Evolutionary conservation across 2,329 filamentous ascomycete genomes (phyloP), one percentile per base, ranked within the genome.

Genomic region (Biscogniauxia marginata): DNA sequence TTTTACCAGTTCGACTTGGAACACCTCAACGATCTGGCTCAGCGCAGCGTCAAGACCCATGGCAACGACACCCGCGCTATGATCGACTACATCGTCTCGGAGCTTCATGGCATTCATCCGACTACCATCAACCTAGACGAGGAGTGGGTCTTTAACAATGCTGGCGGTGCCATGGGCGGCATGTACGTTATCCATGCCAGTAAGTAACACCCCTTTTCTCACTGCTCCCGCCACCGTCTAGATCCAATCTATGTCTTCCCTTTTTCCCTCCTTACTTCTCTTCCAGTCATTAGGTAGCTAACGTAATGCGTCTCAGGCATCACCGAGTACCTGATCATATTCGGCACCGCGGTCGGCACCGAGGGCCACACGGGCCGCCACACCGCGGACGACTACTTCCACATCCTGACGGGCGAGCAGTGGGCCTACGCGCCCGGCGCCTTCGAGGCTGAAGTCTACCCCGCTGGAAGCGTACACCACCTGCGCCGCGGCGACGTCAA

Each of bases 381-480:
- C 81, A 93, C 91, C 11, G 91, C 91, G 16, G 90, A 96, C 75
- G 92, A 96, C 79, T 96, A 95, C 81, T 96, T 96, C 81, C 85
- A 93, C 80, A 96, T 96, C 79, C 81, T 96, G 25, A 79, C 79
- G 30, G 92, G 92, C 66, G 85, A 86, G 66, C 87, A 96, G 75
- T 80, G 84, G 66, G 89, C 91, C 62, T 93, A 91, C 78, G 80
- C 84, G 4, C 84, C 87, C 2, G 88, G 88, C 63, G 71, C 79
- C 61, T 90, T 85, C 73, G 79, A 83, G 71, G 77, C 86, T 30
- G 88, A 91, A 74, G 75, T 89, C 60, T 93, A 91, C 76, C 79
- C 83, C 0, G 74, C 83, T 53, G 90, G 90, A 39, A 80, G 75
- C 65, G 82, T 91, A 63, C 88, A 95, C 77, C 86, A 90, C 78